These are phyloP conservation scores for Mycena albidolilacea DNA, from an alignment of 768 basidiomycete genomes.

Conservation along the genomic window DNA sequence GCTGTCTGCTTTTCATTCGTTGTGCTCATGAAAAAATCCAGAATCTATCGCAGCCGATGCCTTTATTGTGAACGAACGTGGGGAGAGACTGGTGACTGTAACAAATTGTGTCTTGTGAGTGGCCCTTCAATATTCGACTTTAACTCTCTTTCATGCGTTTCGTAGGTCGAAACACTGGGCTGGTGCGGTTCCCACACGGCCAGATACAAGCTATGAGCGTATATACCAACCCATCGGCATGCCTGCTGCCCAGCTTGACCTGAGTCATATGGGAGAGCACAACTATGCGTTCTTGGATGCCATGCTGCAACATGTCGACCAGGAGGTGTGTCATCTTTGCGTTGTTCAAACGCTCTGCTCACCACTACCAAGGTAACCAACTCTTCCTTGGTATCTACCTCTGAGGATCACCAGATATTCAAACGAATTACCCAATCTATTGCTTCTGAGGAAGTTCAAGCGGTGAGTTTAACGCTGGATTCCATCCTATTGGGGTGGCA, in stretches of 20 bases:
- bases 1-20: not conserved
- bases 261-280: not conserved
- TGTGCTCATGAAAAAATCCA: not conserved
- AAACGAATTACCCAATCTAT: not conserved
- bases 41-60: slow-evolving; percentile 45
- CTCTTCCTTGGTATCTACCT: too few relatives aligned
- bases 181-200: slow-evolving; percentile 20
- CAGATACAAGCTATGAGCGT: slow-evolving; percentile 39
- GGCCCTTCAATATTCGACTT: slow-evolving; percentile 24
- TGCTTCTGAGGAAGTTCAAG: not conserved
- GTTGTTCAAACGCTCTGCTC: too few relatives aligned
- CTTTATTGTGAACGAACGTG: slow-evolving; percentile 45
- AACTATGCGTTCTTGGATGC: slow-evolving; percentile 34
- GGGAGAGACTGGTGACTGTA: slow-evolving; percentile 33
- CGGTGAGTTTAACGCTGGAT: not conserved
- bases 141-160: slow-evolving; percentile 24
- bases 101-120: slow-evolving; percentile 32
- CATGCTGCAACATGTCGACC: not conserved
- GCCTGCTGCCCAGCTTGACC: slow-evolving; percentile 18
- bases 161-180: slow-evolving; percentile 34
- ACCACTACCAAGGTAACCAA: too few relatives aligned
- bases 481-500: too few relatives aligned
- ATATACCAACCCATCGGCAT: slow-evolving; percentile 34
- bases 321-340: too few relatives aligned
- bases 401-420: not conserved